These are phyloP conservation scores for Calonectria montana DNA, from an alignment of 2,329 filamentous ascomycete species.

Conservation along the genomic window DNA sequence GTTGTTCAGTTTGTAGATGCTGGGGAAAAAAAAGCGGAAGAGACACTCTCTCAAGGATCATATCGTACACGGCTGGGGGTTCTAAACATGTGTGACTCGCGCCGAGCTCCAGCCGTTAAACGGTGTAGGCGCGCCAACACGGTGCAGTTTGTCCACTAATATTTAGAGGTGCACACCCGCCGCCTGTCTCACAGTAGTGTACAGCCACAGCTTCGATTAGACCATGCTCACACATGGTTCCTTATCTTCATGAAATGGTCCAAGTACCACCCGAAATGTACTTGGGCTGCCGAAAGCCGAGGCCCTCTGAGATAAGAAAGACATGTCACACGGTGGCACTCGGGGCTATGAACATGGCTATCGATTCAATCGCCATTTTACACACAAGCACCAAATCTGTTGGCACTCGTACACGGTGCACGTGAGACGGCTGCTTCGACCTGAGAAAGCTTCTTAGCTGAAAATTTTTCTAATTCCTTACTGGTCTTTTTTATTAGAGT, in stretches of 20 bases:
- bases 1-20: too few species aligned
- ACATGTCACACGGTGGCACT: not conserved
- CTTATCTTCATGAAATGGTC: not conserved
- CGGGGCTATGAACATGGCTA: not conserved
- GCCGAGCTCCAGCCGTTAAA: not conserved
- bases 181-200: not conserved
- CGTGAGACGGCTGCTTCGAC: not conserved
- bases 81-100: not conserved
- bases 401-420: not conserved
- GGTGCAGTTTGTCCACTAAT: not conserved
- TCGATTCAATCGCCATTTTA: not conserved
- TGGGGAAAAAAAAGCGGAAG: too few species aligned
- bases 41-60: too few species aligned
- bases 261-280: not conserved
- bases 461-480: not conserved
- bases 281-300: not conserved
- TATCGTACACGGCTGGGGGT: too few species aligned
- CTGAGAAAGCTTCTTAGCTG: not conserved
- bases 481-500: not conserved
- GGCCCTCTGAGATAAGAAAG: not conserved
- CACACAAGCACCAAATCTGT: not conserved
- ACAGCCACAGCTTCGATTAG: not conserved
- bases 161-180: not conserved
- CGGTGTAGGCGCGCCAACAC: not conserved
- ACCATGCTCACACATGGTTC: not conserved